phyloP scores from a whole-genome alignment of 1,139 yeast species.

The Pichia sp. region DNA sequence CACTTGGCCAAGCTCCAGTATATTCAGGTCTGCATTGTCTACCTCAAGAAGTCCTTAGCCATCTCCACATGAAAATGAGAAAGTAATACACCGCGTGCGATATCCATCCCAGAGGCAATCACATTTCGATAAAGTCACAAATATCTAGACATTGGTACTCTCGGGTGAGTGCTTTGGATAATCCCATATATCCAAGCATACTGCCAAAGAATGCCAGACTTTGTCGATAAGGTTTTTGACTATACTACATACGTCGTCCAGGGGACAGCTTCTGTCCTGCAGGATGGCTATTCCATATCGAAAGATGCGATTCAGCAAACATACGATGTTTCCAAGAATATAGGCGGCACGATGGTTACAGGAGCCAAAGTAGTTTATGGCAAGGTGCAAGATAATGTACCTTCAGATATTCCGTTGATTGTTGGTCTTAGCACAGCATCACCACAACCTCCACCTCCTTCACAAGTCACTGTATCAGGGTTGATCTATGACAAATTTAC shows the following conservation, averaged over 20 bases:
- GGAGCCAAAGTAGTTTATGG: slow-evolving; percentile 6
- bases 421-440: neutral
- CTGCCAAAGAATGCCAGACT: slow-evolving; percentile 20
- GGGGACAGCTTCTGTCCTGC: slow-evolving; percentile 6
- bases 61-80: neutral
- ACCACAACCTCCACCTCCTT: slow-evolving; percentile 2
- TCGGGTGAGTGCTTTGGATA: too few relatives aligned
- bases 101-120: neutral
- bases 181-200: too few relatives aligned
- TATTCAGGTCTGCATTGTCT: neutral
- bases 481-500: slow-evolving; percentile 4
- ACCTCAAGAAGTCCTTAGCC: neutral
- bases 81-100: neutral
- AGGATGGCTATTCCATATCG: slow-evolving; percentile 11
- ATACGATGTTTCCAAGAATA: slow-evolving; percentile 11
- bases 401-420: neutral
- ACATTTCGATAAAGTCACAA: neutral
- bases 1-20: neutral
- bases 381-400: slow-evolving; percentile 7
- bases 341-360: slow-evolving; percentile 5
- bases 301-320: slow-evolving; percentile 12
- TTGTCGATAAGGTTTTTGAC: slow-evolving; percentile 22
- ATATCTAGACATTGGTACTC: too few relatives aligned
- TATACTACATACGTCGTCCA: slow-evolving; percentile 11
- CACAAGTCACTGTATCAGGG: slow-evolving; percentile 1